These are phyloP conservation scores for Beta corolliflora DNA, from an alignment of 179 eudicot genomes.

Conservation along the genomic window DNA sequence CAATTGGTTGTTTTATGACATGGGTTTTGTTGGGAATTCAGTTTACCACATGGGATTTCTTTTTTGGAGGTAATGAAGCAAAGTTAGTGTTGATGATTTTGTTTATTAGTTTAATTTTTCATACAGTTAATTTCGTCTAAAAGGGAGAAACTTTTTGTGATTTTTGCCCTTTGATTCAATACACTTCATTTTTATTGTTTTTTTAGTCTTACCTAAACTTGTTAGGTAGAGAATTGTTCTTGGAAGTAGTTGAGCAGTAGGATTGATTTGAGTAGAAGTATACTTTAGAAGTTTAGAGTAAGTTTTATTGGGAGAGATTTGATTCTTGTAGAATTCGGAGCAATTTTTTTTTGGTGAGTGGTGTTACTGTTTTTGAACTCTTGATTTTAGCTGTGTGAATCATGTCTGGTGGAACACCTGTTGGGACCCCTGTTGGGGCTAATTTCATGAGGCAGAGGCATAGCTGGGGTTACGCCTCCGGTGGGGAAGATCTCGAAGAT, in stretches of 20 bases:
- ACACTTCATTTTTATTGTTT: slow-evolving; percentile 19
- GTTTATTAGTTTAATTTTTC: slow-evolving; percentile 13
- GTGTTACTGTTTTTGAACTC: background rate
- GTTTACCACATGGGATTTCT: slow-evolving; percentile 36
- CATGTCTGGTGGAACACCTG: slow-evolving; percentile 79
- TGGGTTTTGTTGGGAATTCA: slow-evolving; percentile 36
- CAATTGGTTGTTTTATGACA: slow-evolving; percentile 22
- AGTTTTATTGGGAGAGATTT: slow-evolving; percentile 11
- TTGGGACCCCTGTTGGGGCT: slow-evolving; percentile 51
- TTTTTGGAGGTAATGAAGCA: slow-evolving; percentile 29
- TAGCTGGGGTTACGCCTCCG: slow-evolving; percentile 86
- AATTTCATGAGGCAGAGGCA: slow-evolving; percentile 82
- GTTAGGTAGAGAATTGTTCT: slow-evolving; percentile 17
- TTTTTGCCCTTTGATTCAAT: slow-evolving; percentile 10
- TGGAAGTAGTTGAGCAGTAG: slow-evolving; percentile 31
- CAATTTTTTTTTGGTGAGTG: slow-evolving; percentile 5
- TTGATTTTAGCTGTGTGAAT: slow-evolving; percentile 7
- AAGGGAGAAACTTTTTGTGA: slow-evolving; percentile 15
- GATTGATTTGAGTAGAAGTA: slow-evolving; percentile 13
- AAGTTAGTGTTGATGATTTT: slow-evolving; percentile 11
- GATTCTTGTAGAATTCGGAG: slow-evolving; percentile 19
- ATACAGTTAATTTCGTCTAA: background rate
- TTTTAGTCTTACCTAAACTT: slow-evolving; percentile 28
- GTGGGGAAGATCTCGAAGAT: slow-evolving; percentile 86
- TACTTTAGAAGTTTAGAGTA: slow-evolving; percentile 14